Evolutionary conservation across 257 asterid genomes (phyloP).

Genomic region (Nicotiana sylvestris): DNA sequence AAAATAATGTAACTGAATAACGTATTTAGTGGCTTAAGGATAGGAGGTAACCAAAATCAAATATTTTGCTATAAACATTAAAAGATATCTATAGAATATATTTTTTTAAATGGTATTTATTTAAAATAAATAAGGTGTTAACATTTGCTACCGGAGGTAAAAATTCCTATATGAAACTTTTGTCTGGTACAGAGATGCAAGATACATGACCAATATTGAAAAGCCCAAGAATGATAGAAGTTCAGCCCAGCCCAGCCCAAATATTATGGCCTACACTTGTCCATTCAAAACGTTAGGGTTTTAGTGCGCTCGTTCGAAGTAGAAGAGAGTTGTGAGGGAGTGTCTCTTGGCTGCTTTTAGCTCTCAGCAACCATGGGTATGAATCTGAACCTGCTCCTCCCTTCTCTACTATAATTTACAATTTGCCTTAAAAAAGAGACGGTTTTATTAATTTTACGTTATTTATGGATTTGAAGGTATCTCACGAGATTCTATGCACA

Average conservation of each 20-base stretch:
- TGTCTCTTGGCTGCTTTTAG: neutral
- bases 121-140: no score
- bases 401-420: neutral
- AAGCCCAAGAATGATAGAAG: neutral
- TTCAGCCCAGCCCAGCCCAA: neutral
- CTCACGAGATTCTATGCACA: conserved; percentile 65
- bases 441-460: neutral
- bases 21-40: no score
- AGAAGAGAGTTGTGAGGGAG: neutral
- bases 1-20: no score
- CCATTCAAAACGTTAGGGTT: conserved; percentile 20
- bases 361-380: neutral
- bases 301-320: neutral
- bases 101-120: no score
- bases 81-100: no score
- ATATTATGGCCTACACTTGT: neutral
- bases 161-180: neutral
- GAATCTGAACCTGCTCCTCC: neutral
- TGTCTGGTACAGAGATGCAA: neutral
- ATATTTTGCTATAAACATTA: no score
- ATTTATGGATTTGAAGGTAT: conserved; percentile 36
- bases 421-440: neutral
- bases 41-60: no score
- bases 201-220: neutral
- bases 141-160: no score